Conservation (phyloP, 2,329 filamentous ascomycete species). For the Venturia oleaginea region DNA sequence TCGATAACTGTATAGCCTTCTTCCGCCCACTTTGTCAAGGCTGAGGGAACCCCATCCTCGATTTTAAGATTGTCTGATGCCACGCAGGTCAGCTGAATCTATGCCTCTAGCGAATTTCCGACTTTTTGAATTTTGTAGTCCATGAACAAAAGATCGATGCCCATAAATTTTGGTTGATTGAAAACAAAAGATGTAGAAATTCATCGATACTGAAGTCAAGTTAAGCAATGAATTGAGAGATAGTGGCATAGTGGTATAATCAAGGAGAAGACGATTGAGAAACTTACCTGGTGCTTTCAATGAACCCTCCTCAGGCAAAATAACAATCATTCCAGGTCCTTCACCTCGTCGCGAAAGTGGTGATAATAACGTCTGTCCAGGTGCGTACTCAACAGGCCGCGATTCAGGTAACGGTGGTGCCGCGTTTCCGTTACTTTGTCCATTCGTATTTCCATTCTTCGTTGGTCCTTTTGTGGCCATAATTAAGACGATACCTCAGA, state of each 20-base stretch:
- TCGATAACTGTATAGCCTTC: conserved; percentile 2
- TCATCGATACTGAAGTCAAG: too few relatives aligned
- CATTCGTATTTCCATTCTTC: not conserved
- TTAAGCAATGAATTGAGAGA: too few relatives aligned
- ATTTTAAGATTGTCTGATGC: not conserved
- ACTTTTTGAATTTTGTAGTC: too few relatives aligned
- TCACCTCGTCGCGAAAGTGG: conserved; percentile 1
- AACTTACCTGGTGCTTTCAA: not conserved
- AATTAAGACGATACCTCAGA: not conserved
- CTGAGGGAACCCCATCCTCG: not conserved
- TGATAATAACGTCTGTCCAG: not conserved
- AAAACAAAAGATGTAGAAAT: too few relatives aligned
- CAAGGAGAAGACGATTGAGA: too few relatives aligned
- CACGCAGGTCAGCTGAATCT: too few relatives aligned
- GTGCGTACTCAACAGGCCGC: not conserved
- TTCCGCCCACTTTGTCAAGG: conserved; percentile 4
- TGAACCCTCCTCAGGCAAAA: not conserved
- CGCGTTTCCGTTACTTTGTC: not conserved
- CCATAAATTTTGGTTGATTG: too few relatives aligned
- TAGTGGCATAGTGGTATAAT: too few relatives aligned
- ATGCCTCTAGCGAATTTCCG: too few relatives aligned
- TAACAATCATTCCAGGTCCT: not conserved
- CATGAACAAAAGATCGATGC: too few relatives aligned
- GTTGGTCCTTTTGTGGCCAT: not conserved
- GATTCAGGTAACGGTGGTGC: not conserved